phyloP scores from a whole-genome alignment of 768 basidiomycete genomes.

The Leccinum longicurvipes region DNA sequence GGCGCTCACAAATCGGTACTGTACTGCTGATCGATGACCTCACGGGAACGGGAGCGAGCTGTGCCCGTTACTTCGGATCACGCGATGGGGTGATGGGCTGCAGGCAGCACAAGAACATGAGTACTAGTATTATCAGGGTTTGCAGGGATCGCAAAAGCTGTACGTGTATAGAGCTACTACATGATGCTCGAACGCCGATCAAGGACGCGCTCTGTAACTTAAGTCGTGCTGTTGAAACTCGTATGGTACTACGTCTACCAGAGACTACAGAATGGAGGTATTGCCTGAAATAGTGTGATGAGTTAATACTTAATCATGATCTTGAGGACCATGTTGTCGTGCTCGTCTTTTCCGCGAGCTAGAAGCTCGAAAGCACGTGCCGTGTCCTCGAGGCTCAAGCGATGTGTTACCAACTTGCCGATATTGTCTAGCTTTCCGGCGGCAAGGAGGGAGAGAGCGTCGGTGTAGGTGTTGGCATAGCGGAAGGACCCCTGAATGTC shows the following conservation, averaged over 20 bases:
- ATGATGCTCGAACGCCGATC: conserved; percentile 14
- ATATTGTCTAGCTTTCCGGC: conserved; percentile 63
- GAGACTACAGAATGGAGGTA: conserved; percentile 2
- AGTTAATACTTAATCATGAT: conserved; percentile 74
- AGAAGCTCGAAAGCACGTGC: conserved; percentile 81
- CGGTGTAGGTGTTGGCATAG: conserved; percentile 86
- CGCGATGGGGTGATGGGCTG: neutral
- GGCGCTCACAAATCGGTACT: neutral
- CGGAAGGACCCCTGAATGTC: conserved; percentile 92
- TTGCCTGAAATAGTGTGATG: conserved; percentile 19
- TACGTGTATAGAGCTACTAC: conserved; percentile 27
- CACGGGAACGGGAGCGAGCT: neutral
- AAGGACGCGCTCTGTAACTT: conserved; percentile 12
- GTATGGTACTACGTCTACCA: conserved; percentile 9
- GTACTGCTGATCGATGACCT: conserved; percentile 12
- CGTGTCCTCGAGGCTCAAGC: conserved; percentile 61
- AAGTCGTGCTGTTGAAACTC: conserved; percentile 7
- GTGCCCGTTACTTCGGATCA: neutral
- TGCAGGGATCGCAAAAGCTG: conserved; percentile 5
- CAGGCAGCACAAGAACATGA: neutral
- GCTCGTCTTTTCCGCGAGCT: conserved; percentile 69
- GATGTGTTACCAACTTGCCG: conserved; percentile 77
- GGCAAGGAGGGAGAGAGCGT: conserved; percentile 72
- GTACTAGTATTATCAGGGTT: conserved; percentile 6
- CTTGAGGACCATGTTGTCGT: conserved; percentile 84